Base-by-base conservation (phyloP, 2,329 filamentous ascomycete species). In the Penicillium sp. region DNA sequence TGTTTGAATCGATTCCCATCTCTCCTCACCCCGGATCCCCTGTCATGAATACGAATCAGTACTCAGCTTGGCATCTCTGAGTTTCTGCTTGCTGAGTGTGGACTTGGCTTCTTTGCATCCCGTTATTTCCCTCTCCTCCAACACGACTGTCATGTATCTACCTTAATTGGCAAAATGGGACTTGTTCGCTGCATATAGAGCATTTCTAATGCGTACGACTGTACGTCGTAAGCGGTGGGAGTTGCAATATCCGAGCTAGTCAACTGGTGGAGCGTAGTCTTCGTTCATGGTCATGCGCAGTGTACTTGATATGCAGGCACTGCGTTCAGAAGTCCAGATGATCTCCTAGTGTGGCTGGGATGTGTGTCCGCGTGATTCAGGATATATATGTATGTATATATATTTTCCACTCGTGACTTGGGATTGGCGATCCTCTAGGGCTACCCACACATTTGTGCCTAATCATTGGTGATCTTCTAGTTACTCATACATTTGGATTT, bases 61-160 rank as follows among this genome's bases (percentile, higher is more conserved):
- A 13, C 35, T 44, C 34, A 51, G 27, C 43, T 35, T 41, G 46
- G 49, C 43, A 35, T 48, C 27, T 41, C 40, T 54, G 30, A 42
- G 35, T 38, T 40, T 41, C 42, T 50, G 27, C 40, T 58, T 57
- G 34, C 32, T 40, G 46, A 16, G 46, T 48, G 39, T 56, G 48
- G 19, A 50, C 47, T 38, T 39, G 26, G 45, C 58, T 43, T 40
- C 30, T 49, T 47, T 57, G 48, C 48, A 54, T 56, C 42, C 40
- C 35, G 29, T 27, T 44, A 19, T 30, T 32, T 42, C 40, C 47
- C 42, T 47, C 18, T 42, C 39, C 42, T 53, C 52, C 51, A 56
- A 63, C 56, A 60, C 47, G 59, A 64, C 61, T 64, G 53, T 67
- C 57, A 62, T 68, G 64, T 68, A 68, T 55, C 59, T 70, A 67